Base-by-base conservation (phyloP, 495 filamentous ascomycete species). In the Penicillium coprophilum region DNA sequence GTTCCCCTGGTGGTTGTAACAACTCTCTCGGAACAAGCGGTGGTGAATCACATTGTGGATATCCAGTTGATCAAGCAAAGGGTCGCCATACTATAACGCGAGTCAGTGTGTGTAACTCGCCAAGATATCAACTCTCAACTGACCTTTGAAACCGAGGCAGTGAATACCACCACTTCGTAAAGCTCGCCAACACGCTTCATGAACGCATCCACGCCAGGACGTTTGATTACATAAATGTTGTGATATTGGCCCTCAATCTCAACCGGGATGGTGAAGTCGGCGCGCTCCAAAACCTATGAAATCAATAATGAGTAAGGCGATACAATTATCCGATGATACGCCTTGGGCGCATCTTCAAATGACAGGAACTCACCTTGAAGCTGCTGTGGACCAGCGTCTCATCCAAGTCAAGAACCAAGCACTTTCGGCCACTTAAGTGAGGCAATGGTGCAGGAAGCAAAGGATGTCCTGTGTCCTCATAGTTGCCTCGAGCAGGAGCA, bases 351-450 rank as follows among this genome's bases (percentile, higher is more conserved):
- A 9, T 12, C 8, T 21, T 23, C 55, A 31, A 19, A 20, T n/a
- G 43, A 39, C 20, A 34, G 39, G 55, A 32, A 28, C 70, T 64
- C 74, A 96, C 94, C 86, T 99, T 99, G 74, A 99, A 99, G 64
- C 94, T 97, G 71, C 94, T 97, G 73, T 99, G 94, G 20, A 99
- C 94, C 34, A 99, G 75, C n/a, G 95, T 99, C 71, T 99, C 94
- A 61, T 99, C 94, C 44, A 99, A 75, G 76, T 99, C 94, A 23
- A 99, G 79, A 15, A 99, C 93, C 41, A 99, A 77, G 65, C 95
- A 97, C 71, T 99, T 99, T 65, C 87, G 86, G 21, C 90, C 89
- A 57, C 86, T 84, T 61, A 94, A 83, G 58, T 87, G 85, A 13
- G 91, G 87, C 17, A 84, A 74, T 46, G 91, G 77, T 10, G 92